These are phyloP conservation scores for Neophaeococcomyces mojaviensis DNA, from an alignment of 2,329 filamentous ascomycete genomes.

Conservation along the genomic window DNA sequence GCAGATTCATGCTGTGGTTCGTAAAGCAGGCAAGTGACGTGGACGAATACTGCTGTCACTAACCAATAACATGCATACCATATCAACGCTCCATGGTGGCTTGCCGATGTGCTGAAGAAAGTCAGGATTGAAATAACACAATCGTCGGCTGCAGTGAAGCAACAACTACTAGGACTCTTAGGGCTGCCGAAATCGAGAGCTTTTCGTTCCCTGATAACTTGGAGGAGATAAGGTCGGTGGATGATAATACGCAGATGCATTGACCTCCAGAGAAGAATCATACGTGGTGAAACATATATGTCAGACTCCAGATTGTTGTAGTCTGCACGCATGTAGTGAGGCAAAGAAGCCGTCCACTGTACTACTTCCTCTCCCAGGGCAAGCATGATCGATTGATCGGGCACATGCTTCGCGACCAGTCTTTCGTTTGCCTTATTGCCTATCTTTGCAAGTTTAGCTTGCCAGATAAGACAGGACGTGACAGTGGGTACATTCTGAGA, in stretches of 20 bases:
- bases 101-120: constrained; percentile 19
- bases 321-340: constrained; percentile 4
- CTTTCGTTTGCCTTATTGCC: constrained; percentile 6
- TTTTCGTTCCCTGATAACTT: constrained; percentile 11
- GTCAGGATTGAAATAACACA: constrained; percentile 21
- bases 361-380: constrained; percentile 9
- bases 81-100: constrained; percentile 15
- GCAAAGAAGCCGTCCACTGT: constrained; percentile 1
- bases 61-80: constrained; percentile 24
- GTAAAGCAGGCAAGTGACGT: constrained; percentile 23
- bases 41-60: constrained; percentile 22
- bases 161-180: no score
- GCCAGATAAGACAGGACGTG: constrained; percentile 8
- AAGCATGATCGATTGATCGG: constrained; percentile 9
- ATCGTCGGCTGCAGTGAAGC: constrained; percentile 19
- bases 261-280: constrained; percentile 20
- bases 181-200: constrained; percentile 14
- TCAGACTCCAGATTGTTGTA: constrained; percentile 15
- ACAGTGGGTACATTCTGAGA: constrained; percentile 1
- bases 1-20: constrained; percentile 9
- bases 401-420: not conserved
- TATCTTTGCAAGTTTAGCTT: constrained; percentile 7
- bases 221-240: constrained; percentile 21
- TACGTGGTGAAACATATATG: constrained; percentile 11
- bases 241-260: constrained; percentile 23